Base-by-base conservation (phyloP, 352 stramenopile species). In the Pythium phragmiticola region DNA sequence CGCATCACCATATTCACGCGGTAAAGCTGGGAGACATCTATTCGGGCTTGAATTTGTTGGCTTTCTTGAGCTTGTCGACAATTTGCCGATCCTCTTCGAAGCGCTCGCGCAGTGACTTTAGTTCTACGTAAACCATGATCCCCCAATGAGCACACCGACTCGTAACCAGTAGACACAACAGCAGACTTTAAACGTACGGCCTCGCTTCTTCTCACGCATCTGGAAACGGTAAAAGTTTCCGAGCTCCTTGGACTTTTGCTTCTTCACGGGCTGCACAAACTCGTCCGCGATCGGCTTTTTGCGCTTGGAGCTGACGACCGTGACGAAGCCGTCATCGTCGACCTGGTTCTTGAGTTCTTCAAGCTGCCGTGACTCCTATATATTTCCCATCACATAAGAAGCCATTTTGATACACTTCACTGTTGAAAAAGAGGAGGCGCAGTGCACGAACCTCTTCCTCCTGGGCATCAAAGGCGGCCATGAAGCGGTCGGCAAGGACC, bases 211-310 rank as follows among this genome's bases (percentile, higher is more conserved):
- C 72, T 95, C 86, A 54, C 86, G 79, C 56, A 88, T 86, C 66
- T 95, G 86, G 73, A 95, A 95, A 30, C 84, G 80, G 65, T 95
- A 95, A 53, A 95, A 95, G 65, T 93, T 84, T 26, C 81, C 60
- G 23, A 91, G 63, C 57, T 93, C 82, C 65, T 95, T 95, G 53
- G 69, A 70, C 70, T 95, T 95, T 51, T 90, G 80, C 63, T 91
- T 95, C 82, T 93, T 95, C 7, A 75, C 73, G 2, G 80, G 82
- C 34, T 72, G 73, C 2, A 63, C 60, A 36, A 89, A 55, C 7
- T 88, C 78, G 11, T 70, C 65, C 2, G 68, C 60, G 26, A 77
- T 69, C 12, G 68, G 63, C 19, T 84, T 66, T 21, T 78, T 77
- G 41, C 83, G 82, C 68, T 90, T 93, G 49, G 76, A 83, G 66